phyloP scores from a whole-genome alignment of 1,139 yeast species.

The Nakaseomyces nivariensis region DNA sequence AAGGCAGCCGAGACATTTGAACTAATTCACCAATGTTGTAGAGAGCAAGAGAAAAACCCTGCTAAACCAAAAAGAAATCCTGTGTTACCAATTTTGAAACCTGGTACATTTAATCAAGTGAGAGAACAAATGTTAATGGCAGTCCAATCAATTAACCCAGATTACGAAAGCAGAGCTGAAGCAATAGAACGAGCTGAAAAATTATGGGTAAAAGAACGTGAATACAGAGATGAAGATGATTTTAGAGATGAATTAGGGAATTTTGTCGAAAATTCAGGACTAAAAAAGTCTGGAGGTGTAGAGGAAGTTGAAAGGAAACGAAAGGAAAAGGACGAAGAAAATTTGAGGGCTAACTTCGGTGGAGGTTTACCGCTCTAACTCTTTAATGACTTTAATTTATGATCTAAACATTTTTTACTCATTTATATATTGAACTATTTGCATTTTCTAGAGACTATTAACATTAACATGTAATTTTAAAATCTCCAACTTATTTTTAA shows the following conservation, averaged over 20 bases:
- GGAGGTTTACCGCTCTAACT: neutral
- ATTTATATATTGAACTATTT: neutral
- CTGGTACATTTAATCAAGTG: conserved; percentile 56
- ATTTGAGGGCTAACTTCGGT: conserved; percentile 41
- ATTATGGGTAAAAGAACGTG: conserved; percentile 62
- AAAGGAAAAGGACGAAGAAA: conserved; percentile 56
- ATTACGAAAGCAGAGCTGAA: conserved; percentile 74
- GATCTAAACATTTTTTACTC: neutral
- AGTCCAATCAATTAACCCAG: conserved; percentile 68
- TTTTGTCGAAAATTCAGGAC: conserved; percentile 66
- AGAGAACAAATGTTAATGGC: conserved; percentile 75
- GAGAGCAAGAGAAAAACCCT: conserved; percentile 56
- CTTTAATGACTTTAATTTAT: neutral
- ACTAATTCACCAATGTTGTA: conserved; percentile 71
- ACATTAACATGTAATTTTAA: neutral
- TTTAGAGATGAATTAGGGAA: conserved; percentile 83
- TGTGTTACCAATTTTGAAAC: conserved; percentile 49
- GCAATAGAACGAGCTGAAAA: conserved; percentile 86
- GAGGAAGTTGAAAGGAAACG: conserved; percentile 73
- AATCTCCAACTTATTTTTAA: neutral
- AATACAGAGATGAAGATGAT: conserved; percentile 45
- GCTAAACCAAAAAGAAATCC: conserved; percentile 28
- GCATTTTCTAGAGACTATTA: neutral
- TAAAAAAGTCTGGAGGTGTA: conserved; percentile 79
- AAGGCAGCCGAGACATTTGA: conserved; percentile 75